Base-by-base conservation (phyloP, 352 stramenopile species). In the Elongisporangium prolatum region DNA sequence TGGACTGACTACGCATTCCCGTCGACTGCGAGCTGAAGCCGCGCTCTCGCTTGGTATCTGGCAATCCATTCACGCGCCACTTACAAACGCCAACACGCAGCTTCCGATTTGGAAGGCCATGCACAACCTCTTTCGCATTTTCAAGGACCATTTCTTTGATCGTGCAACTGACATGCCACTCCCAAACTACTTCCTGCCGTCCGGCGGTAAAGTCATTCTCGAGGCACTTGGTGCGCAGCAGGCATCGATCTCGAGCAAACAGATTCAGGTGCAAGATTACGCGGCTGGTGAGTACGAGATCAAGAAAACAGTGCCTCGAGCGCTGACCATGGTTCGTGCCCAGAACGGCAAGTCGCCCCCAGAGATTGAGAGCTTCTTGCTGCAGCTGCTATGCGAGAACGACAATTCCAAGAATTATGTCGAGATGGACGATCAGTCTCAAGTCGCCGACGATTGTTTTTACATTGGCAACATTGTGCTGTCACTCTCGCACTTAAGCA, bases 391-490 rank as follows among this genome's bases (percentile, higher is more conserved):
- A 18, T 79, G 55, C 21, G 83, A 94, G 56, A 94, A 94, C 57
- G 85, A 94, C 71, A 94, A 94, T 65, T 94, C 85, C 50, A 93
- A 94, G 58, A 94, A 94, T 57, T 94, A 93, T 49, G 82, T 94
- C 28, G 81, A 94, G 61, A 93, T 93, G 83, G 83, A 86, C 57
- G 85, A 94, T 44, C 80, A 91, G 56, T 91, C 81, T 0, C 82
- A 90, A 65, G 85, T 93, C 50, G 83, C 80, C 0, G 85, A 93
- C 52, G 83, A 94, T 67, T 92, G 83, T 48, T 94, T 90, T 57
- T 94, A 93, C 77, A 71, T 95, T 50, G 83, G 84, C 21, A 86
- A 75, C 52, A 80, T 91, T 11, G 78, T 95, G 20, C 38, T 93
- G 9, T 84, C 84, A 44, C 62, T 93, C 4, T 93, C 84, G 9